Evolutionary conservation across 768 basidiomycete species (phyloP).

Genomic region (Sarcodon sp.): DNA sequence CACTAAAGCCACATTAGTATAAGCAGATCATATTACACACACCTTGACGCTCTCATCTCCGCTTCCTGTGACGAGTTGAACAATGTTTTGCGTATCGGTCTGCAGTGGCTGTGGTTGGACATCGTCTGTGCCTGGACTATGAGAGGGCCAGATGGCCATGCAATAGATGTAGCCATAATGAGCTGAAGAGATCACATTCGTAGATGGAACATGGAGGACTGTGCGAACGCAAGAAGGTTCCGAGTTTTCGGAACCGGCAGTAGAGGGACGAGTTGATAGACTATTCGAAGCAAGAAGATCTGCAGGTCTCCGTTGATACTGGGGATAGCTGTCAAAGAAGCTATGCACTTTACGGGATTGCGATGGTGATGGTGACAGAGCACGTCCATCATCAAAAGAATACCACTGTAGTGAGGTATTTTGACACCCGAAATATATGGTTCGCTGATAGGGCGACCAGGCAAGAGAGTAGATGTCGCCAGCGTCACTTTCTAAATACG

Average conservation of each 20-base stretch:
- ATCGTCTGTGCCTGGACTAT: slow-evolving; percentile 24
- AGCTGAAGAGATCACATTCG: slow-evolving; percentile 74
- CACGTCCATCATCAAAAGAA: slow-evolving; percentile 30
- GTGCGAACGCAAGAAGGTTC: slow-evolving; percentile 11
- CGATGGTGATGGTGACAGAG: slow-evolving; percentile 24
- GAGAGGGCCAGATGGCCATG: slow-evolving; percentile 39
- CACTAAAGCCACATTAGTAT: no score
- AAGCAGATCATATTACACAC: slow-evolving; percentile 1
- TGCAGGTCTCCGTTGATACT: slow-evolving; percentile 52
- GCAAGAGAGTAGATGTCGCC: slow-evolving; percentile 82
- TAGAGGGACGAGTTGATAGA: slow-evolving; percentile 1
- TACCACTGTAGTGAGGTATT: slow-evolving; percentile 92
- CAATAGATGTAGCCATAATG: slow-evolving; percentile 95
- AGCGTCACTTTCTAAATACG: slow-evolving; percentile 67
- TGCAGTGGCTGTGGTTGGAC: slow-evolving; percentile 2
- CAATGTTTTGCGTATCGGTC: slow-evolving; percentile 4
- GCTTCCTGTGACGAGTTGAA: slow-evolving; percentile 68
- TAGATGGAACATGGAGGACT: slow-evolving; percentile 42
- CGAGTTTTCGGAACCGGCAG: slow-evolving; percentile 1
- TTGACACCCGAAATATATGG: slow-evolving; percentile 81
- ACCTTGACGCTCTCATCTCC: slow-evolving; percentile 91
- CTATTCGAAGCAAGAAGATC: slow-evolving; percentile 26
- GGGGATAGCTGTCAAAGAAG: slow-evolving; percentile 87
- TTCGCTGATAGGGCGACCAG: slow-evolving; percentile 58
- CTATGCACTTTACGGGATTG: slow-evolving; percentile 48